phyloP scores from a whole-genome alignment of 148 eudicot genomes.

The Rhododendron henanense region DNA sequence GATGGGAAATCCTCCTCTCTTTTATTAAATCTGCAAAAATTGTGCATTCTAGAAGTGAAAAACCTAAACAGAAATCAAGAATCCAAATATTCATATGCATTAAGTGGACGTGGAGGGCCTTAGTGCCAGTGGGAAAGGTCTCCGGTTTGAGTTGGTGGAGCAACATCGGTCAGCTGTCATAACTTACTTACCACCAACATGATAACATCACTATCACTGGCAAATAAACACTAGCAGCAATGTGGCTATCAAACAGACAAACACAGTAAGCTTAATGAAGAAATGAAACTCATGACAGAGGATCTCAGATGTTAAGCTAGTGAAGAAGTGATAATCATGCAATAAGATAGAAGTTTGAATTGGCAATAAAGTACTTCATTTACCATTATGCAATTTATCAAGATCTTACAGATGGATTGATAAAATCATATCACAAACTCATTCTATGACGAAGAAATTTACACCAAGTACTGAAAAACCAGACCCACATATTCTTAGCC shows the following conservation, averaged over 20 bases:
- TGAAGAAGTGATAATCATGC: background rate
- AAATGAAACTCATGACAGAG: background rate
- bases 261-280: background rate
- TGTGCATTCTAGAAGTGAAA: background rate
- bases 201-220: background rate
- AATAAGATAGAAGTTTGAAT: background rate
- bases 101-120: background rate
- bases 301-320: background rate
- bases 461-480: background rate
- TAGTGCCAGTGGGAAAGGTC: background rate
- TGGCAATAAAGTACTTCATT: background rate
- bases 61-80: background rate
- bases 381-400: background rate
- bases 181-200: background rate
- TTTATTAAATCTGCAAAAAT: constrained; percentile 65
- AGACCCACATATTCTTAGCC: background rate
- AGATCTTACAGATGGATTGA: background rate
- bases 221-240: background rate
- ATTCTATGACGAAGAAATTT: too few species aligned
- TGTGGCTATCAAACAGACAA: background rate
- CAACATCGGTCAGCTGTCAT: background rate
- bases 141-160: background rate
- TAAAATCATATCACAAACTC: background rate
- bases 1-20: constrained; percentile 87
- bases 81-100: background rate